A percentile compares a stretch with the other conserved stretches of the same genome.
These are phyloP conservation scores for Phytophthora nicotianae DNA, from an alignment of 352 stramenopile species.

Conservation along the genomic window DNA sequence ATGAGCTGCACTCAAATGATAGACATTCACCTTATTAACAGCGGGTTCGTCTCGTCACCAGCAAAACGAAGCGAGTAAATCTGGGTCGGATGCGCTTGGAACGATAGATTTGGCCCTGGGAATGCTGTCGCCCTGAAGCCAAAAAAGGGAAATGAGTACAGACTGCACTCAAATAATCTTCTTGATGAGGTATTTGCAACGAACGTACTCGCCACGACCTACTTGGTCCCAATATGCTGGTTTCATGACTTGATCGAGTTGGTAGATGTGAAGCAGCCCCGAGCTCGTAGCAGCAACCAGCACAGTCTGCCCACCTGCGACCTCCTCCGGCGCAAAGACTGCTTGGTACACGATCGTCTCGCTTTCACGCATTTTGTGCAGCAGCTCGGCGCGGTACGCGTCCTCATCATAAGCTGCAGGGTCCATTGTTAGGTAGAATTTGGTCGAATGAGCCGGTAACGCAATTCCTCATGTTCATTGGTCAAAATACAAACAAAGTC, in stretches of 20 bases:
- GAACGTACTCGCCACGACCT: constrained; percentile 38
- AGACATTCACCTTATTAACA: constrained; percentile 60
- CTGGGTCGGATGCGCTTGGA: constrained; percentile 72
- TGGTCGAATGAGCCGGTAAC: constrained; percentile 1
- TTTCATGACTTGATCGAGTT: constrained; percentile 48
- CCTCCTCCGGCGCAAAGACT: constrained; percentile 44
- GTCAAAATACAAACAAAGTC: background rate
- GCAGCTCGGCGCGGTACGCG: constrained; percentile 49
- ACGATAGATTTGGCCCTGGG: constrained; percentile 58
- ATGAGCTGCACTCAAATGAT: constrained; percentile 4
- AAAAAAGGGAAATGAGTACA: constrained; percentile 17
- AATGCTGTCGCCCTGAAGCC: constrained; percentile 40
- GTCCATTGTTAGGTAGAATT: constrained; percentile 43
- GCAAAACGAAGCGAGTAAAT: constrained; percentile 79
- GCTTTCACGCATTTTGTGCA: constrained; percentile 55
- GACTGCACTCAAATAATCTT: background rate
- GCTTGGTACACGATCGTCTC: constrained; percentile 64
- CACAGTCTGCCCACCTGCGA: constrained; percentile 38
- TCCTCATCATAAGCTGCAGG: constrained; percentile 65
- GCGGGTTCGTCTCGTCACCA: constrained; percentile 52
- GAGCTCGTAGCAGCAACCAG: constrained; percentile 74
- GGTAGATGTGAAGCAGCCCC: constrained; percentile 65
- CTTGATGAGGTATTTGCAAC: background rate
- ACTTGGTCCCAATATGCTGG: constrained; percentile 58
- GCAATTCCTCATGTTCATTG: constrained; percentile 2